Conservation (phyloP, 441 rosid genomes). For the Adansonia gregorii region DNA sequence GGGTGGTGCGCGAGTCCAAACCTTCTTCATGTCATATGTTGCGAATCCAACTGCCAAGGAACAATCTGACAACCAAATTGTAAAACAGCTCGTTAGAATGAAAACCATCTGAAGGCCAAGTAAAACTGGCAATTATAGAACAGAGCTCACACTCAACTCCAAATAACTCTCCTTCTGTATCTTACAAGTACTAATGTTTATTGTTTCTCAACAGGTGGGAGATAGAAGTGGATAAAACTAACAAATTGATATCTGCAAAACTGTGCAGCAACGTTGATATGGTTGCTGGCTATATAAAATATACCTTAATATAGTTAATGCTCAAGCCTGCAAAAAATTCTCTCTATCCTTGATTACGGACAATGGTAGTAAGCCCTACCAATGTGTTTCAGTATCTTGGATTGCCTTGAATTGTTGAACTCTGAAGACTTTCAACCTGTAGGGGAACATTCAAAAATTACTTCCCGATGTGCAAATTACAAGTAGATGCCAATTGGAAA, state of each 20-base stretch:
- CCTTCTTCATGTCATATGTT: slow-evolving; percentile 81
- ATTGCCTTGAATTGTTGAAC: slow-evolving; percentile 44
- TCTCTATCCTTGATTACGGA: slow-evolving; percentile 79
- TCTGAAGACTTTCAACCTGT: slow-evolving; percentile 78
- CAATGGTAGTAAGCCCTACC: slow-evolving; percentile 68
- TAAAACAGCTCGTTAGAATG: slow-evolving; percentile 10
- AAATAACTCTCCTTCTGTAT: not conserved
- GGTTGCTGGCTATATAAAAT: not conserved
- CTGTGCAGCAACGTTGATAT: not conserved
- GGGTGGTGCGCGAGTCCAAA: slow-evolving; percentile 83
- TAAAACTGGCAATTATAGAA: not conserved
- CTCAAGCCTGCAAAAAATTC: slow-evolving; percentile 95
- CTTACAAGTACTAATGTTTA: not conserved
- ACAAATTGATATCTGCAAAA: not conserved
- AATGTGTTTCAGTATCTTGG: slow-evolving; percentile 64
- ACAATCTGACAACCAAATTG: slow-evolving; percentile 60
- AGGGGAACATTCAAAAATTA: slow-evolving; percentile 21
- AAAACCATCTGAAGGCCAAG: not conserved
- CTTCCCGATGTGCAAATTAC: not conserved
- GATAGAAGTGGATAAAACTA: not conserved
- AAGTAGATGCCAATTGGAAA: not conserved
- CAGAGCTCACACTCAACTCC: not conserved
- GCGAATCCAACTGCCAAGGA: slow-evolving; percentile 92
- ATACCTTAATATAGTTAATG: slow-evolving; percentile 92
- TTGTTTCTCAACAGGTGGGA: not conserved